Conservation (phyloP, 225 moss, liverwort and hornwort genomes). For the Lunularia cruciata region DNA sequence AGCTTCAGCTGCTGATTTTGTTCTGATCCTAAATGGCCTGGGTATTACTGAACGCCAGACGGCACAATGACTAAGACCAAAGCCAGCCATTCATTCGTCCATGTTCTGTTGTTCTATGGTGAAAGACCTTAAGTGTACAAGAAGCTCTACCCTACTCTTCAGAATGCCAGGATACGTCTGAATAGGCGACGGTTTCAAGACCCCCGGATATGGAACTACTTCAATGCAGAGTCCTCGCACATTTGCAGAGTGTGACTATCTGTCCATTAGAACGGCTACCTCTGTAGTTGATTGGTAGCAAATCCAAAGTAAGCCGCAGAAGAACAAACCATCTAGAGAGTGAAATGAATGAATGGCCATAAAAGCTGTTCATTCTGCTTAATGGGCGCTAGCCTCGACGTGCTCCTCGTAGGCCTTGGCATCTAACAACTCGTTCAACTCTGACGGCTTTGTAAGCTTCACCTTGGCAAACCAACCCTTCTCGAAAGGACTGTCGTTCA, state of each 20-base stretch:
- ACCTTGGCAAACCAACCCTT: constrained; percentile 78
- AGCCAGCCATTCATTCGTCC: neutral
- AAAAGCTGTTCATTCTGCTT: neutral
- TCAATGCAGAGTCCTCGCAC: neutral
- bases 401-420: constrained; percentile 59
- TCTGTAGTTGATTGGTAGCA: neutral
- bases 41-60: neutral
- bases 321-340: neutral
- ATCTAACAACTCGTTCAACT: constrained; percentile 54
- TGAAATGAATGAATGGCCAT: neutral
- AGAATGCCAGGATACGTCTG: neutral
- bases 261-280: constrained; percentile 1
- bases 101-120: neutral
- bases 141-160: neutral
- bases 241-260: neutral
- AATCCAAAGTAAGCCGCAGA: neutral
- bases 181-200: neutral
- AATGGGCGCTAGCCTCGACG: constrained; percentile 30
- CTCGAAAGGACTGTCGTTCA: constrained; percentile 61
- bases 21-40: neutral
- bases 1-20: neutral
- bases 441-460: constrained; percentile 55
- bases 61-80: neutral
- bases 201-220: neutral
- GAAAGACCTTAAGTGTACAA: constrained; percentile 9